A percentile compares a stretch with the other conserved stretches of the same genome.
These are phyloP conservation scores for Pichia paraexigua DNA, from an alignment of 805 yeast species.

Conservation along the genomic window DNA sequence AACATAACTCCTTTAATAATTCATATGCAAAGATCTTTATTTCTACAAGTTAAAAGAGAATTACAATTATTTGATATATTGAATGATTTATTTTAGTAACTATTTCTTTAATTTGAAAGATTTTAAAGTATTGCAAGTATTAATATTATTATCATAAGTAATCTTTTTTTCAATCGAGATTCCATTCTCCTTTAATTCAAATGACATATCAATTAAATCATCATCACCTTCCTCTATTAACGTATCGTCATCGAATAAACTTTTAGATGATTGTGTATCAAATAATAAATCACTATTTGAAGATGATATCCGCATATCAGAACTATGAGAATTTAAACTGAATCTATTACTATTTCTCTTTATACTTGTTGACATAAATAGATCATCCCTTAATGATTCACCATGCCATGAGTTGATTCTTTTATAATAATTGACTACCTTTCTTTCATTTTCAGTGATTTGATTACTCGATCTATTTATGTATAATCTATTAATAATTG, in stretches of 20 bases:
- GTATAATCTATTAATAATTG: not conserved
- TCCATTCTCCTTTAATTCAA: not conserved
- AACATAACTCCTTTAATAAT: not conserved
- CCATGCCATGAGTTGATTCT: conserved; percentile 5
- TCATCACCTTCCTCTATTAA: not conserved
- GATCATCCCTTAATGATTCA: not conserved
- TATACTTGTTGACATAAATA: not conserved
- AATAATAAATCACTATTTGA: not conserved
- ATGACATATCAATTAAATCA: conserved; percentile 2
- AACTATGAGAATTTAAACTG: not conserved
- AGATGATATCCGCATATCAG: not conserved
- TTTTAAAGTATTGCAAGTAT: not conserved
- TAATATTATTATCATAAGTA: not conserved
- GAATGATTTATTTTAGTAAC: not conserved
- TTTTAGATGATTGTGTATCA: not conserved
- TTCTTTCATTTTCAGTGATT: not conserved
- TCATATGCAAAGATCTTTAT: conserved; percentile 11
- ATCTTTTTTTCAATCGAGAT: too few species aligned
- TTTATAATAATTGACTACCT: not conserved
- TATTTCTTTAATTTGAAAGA: not conserved
- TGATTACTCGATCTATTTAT: not conserved
- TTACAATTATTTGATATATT: conserved; percentile 1
- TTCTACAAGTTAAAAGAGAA: conserved; percentile 12
- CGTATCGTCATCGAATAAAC: not conserved
- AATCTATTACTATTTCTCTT: not conserved